A percentile compares a stretch with the other conserved stretches of the same genome.
Evolutionary conservation across 2,329 filamentous ascomycete genomes (phyloP).

Genomic region (Colletotrichum chlorophyti): DNA sequence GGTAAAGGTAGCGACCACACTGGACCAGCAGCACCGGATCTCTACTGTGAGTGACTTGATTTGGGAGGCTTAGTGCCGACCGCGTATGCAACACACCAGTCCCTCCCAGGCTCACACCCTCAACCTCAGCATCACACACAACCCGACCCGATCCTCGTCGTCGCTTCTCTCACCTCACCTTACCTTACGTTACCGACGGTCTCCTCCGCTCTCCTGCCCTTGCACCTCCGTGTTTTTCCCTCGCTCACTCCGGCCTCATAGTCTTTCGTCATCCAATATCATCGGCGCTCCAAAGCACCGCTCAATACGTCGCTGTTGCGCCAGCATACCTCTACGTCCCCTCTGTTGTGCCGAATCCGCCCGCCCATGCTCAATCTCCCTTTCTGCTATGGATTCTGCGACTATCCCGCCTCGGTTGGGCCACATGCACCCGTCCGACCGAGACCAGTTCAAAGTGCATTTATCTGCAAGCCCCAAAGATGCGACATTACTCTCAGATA

Average conservation of each 20-base stretch:
- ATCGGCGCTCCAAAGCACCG: neutral
- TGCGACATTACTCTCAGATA: slow-evolving; percentile 9
- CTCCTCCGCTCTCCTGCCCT: slow-evolving; percentile 1
- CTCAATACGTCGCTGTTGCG: neutral
- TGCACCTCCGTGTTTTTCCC: neutral
- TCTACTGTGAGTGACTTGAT: neutral
- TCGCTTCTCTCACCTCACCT: slow-evolving; percentile 29
- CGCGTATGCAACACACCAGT: slow-evolving; percentile 11
- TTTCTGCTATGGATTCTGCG: slow-evolving; percentile 27
- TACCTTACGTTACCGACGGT: neutral
- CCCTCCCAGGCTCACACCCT: slow-evolving; percentile 1
- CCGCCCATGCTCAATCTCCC: slow-evolving; percentile 8
- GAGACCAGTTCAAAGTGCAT: slow-evolving; percentile 19
- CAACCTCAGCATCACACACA: neutral
- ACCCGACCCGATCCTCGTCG: slow-evolving; percentile 17
- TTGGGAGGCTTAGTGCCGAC: slow-evolving; percentile 20
- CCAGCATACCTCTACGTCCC: neutral
- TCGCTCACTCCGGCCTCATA: neutral
- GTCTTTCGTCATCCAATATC: neutral
- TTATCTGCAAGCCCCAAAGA: neutral
- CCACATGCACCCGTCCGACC: slow-evolving; percentile 11
- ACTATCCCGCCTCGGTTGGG: slow-evolving; percentile 24
- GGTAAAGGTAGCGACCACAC: too few species aligned
- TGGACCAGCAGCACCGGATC: too few species aligned
- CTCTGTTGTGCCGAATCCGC: neutral